Percentiles rank a stretch among this genome's conserved stretches.
phyloP scores from a whole-genome alignment of 805 yeast genomes.

The Zygosaccharomyces kombuchaensis region DNA sequence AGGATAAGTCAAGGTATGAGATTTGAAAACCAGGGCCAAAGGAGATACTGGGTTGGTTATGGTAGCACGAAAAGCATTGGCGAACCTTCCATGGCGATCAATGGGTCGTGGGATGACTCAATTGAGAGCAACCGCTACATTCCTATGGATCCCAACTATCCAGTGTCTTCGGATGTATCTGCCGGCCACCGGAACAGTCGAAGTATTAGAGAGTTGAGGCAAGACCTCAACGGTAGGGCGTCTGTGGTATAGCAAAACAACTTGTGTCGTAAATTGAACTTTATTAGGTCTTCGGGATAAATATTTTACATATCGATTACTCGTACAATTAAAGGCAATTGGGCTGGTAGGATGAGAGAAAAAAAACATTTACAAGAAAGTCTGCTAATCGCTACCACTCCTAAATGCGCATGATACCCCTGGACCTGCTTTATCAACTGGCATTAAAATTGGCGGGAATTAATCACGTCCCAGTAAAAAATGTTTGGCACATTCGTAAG shows the following conservation, averaged over 20 bases:
- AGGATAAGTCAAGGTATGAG: slow-evolving; percentile 80
- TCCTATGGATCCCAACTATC: slow-evolving; percentile 34
- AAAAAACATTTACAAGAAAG: slow-evolving; percentile 4
- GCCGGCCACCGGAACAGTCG: slow-evolving; percentile 27
- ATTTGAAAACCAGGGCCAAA: slow-evolving; percentile 70
- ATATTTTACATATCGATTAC: slow-evolving; percentile 4
- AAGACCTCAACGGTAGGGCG: slow-evolving; percentile 15
- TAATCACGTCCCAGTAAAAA: slow-evolving; percentile 22
- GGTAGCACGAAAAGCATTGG: slow-evolving; percentile 14
- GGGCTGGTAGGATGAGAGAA: background rate
- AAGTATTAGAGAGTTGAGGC: slow-evolving; percentile 23
- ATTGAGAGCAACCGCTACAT: slow-evolving; percentile 23
- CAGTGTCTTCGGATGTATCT: slow-evolving; percentile 30
- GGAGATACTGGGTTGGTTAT: slow-evolving; percentile 70
- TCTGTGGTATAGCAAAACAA: background rate
- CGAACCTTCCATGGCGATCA: background rate
- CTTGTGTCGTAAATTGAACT: background rate
- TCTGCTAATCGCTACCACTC: background rate
- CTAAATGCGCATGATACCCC: background rate
- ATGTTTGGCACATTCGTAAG: slow-evolving; percentile 91
- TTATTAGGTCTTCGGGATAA: background rate
- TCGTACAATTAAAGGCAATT: slow-evolving; percentile 1
- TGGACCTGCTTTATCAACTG: background rate
- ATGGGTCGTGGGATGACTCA: slow-evolving; percentile 26
- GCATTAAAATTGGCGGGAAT: background rate